Percentiles rank a stretch among this genome's conserved stretches.
These are phyloP conservation scores for Gigaspora rosea DNA, from an alignment of 192 early-diverging fungal genomes.

Conservation along the genomic window DNA sequence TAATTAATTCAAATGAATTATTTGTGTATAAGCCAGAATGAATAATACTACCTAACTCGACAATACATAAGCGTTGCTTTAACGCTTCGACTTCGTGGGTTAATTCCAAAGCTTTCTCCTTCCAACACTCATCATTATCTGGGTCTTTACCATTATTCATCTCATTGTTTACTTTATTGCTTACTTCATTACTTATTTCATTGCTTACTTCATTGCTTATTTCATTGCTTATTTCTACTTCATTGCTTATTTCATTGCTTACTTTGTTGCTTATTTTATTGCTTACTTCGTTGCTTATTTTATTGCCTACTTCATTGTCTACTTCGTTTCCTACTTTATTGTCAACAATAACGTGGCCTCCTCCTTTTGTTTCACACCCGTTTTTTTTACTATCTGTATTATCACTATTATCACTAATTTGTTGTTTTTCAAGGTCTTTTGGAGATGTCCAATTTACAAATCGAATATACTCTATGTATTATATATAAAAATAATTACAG, in stretches of 20 bases:
- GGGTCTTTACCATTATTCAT: neutral
- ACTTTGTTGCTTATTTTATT: no score
- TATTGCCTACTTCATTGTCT: no score
- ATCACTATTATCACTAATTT: neutral
- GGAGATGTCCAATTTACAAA: neutral
- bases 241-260: no score
- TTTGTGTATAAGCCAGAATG: neutral
- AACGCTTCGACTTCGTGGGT: neutral
- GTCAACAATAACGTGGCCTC: neutral
- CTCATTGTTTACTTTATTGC: neutral
- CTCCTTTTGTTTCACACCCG: neutral
- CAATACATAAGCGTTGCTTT: neutral
- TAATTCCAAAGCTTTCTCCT: neutral
- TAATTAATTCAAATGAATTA: neutral
- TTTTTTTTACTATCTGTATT: neutral
- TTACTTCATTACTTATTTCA: neutral
- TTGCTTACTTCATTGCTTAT: no score
- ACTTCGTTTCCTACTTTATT: neutral
- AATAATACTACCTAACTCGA: neutral
- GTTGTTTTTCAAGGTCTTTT: neutral
- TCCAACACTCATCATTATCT: neutral
- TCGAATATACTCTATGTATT: neutral
- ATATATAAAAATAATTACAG: neutral
- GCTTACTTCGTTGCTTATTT: no score
- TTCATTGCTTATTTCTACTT: no score